Evolutionary conservation across 1,284 basidiomycete species (phyloP), one percentile per base, ranked within the genome.

Genomic region (Ustilago trichophora): DNA sequence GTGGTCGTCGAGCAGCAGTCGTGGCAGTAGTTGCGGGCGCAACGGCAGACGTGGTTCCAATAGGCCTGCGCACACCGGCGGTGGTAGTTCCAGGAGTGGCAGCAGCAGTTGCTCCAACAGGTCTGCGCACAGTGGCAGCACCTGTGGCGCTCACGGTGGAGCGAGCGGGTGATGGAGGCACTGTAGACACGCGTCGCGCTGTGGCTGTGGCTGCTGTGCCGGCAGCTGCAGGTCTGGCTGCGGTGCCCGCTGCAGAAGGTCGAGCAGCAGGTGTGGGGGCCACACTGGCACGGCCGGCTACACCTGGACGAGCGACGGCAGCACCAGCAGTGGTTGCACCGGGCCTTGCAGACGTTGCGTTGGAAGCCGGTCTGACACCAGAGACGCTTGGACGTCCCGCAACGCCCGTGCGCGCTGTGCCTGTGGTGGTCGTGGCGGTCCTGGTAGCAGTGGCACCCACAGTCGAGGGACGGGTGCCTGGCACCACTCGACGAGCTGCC

Each of bases 101-200:
- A 5, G 51, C 26, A 5, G 57, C 19, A 15, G 50, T 22, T 6
- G 46, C 40, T 16, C 50, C 57, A 10, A 34, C 57, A 3, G 57
- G 41, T 9, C 50, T 43, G 18, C 57, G 50, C 6, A 43, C 50
- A 10, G 45, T 21, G 10, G 57, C 22, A 27, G 57, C 26, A n/a
- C 57, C 51, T 11, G 57, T 38, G 3, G 51, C 32, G 33, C 51
- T 44, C 19, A 27, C 51, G 6, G 46, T 42, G 3, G 67, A 43
- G 26, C 60, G 62, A 25, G 64, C 58, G 12, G 69, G 64, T 12
- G 69, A 67, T 6, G 69, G 15, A 33, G 69, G 69, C 7, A 60
- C 60, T 5, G 54, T 58, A 6, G 64, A 52, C 7, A 56, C 50
- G 13, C 58, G 41, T 43, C 59, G 46, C 24, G 56, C 42, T 11